Evolutionary conservation across 306 rosid genomes (phyloP).

Genomic region (Begonia fuchsioides): DNA sequence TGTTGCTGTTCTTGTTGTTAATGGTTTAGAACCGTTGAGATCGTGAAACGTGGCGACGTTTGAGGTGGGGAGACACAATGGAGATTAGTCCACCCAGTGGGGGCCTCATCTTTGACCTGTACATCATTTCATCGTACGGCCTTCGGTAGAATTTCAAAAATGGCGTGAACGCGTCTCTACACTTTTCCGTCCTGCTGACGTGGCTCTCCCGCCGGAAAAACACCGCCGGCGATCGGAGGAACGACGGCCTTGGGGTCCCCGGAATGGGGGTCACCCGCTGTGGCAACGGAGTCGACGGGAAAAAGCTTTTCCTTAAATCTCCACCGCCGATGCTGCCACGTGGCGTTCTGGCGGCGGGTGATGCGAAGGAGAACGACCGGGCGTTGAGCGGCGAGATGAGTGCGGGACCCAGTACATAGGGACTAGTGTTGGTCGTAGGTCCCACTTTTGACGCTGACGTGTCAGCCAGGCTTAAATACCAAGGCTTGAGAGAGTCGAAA

Average conservation of each 20-base stretch:
- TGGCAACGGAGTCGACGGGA: constrained; percentile 79
- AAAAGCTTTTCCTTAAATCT: constrained; percentile 32
- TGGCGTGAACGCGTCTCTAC: constrained; percentile 55
- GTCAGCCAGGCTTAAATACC: constrained; percentile 84
- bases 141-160: constrained; percentile 60
- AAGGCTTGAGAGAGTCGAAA: constrained; percentile 78
- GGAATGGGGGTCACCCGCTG: constrained; percentile 31
- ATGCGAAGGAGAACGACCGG: constrained; percentile 83
- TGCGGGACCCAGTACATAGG: constrained; percentile 41
- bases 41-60: constrained; percentile 75
- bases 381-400: constrained; percentile 82
- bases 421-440: constrained; percentile 56
- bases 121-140: constrained; percentile 85
- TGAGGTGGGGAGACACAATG: constrained; percentile 64
- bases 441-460: constrained; percentile 77
- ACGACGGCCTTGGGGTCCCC: constrained; percentile 50
- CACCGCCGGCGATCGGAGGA: constrained; percentile 83
- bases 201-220: constrained; percentile 62
- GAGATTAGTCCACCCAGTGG: constrained; percentile 95
- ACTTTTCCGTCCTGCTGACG: constrained; percentile 37
- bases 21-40: constrained; percentile 70
- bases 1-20: not conserved
- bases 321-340: constrained; percentile 26
- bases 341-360: constrained; percentile 63
- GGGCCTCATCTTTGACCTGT: constrained; percentile 93